phyloP scores from a whole-genome alignment of 192 early-diverging fungal species.

The Geranomyces michiganensis region DNA sequence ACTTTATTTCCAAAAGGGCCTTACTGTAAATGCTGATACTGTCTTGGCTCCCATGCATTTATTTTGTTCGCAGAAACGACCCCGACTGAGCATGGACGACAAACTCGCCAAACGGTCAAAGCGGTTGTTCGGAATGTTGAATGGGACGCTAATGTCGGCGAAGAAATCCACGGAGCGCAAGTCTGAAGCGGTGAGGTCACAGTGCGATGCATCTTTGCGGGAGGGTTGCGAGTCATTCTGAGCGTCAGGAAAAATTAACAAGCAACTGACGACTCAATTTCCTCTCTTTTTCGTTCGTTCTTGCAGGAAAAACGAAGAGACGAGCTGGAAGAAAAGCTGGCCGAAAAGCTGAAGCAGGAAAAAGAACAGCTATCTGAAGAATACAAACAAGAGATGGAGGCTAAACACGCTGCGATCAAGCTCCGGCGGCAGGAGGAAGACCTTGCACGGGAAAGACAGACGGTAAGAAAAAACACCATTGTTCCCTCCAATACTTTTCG shows the following conservation, averaged over 20 bases:
- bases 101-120: conserved; percentile 16
- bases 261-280: background rate
- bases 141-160: conserved; percentile 19
- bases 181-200: conserved; percentile 28
- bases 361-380: conserved; percentile 26
- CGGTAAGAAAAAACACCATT: conserved; percentile 8
- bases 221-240: background rate
- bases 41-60: background rate
- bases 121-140: conserved; percentile 25
- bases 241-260: background rate
- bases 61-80: conserved; percentile 19
- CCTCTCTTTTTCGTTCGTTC: background rate
- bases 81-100: conserved; percentile 26
- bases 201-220: too few species aligned
- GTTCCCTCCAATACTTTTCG: too few species aligned
- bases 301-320: conserved; percentile 29
- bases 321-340: conserved; percentile 24
- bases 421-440: conserved; percentile 12
- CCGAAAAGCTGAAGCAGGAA: conserved; percentile 34
- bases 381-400: conserved; percentile 19
- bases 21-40: too few species aligned
- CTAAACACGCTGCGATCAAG: background rate
- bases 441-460: background rate
- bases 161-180: conserved; percentile 14
- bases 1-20: too few species aligned